Conservation (phyloP, 345 rosid species). For the Turnera subulata region DNA sequence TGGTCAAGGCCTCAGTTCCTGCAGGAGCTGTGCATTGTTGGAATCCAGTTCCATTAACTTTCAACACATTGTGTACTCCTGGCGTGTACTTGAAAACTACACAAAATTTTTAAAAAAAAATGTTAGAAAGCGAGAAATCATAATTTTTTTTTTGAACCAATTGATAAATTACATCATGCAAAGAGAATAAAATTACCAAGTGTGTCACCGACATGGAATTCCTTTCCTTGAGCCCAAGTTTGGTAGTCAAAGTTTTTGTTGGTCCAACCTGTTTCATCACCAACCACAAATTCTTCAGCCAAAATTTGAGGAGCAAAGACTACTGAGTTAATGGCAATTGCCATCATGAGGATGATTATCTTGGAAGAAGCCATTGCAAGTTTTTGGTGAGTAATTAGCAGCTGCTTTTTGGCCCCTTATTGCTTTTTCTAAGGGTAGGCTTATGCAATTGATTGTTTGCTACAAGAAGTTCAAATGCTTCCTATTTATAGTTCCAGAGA, state of each 20-base stretch:
- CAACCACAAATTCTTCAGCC: slow-evolving; percentile 17
- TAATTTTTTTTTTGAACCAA: too few species aligned
- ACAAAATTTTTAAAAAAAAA: neutral
- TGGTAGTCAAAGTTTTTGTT: slow-evolving; percentile 17
- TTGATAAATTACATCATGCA: too few species aligned
- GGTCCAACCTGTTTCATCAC: slow-evolving; percentile 21
- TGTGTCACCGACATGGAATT: slow-evolving; percentile 32
- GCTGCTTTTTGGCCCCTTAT: too few species aligned
- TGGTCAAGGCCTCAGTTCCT: neutral
- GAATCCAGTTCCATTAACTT: slow-evolving; percentile 23
- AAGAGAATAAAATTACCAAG: slow-evolving; percentile 21
- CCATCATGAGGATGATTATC: slow-evolving; percentile 6
- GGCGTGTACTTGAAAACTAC: slow-evolving; percentile 31
- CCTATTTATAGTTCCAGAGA: neutral
- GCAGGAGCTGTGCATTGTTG: slow-evolving; percentile 15
- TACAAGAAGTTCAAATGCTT: neutral
- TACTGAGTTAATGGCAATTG: slow-evolving; percentile 16
- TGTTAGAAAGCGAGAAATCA: neutral
- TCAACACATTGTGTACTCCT: slow-evolving; percentile 28
- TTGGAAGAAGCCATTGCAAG: slow-evolving; percentile 27
- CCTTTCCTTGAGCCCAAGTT: slow-evolving; percentile 29
- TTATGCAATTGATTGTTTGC: too few species aligned
- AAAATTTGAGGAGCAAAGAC: slow-evolving; percentile 14
- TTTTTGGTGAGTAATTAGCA: too few species aligned
- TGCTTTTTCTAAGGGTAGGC: too few species aligned